phyloP scores from a whole-genome alignment of 148 eudicot genomes.

The Dianthus caryophyllus region DNA sequence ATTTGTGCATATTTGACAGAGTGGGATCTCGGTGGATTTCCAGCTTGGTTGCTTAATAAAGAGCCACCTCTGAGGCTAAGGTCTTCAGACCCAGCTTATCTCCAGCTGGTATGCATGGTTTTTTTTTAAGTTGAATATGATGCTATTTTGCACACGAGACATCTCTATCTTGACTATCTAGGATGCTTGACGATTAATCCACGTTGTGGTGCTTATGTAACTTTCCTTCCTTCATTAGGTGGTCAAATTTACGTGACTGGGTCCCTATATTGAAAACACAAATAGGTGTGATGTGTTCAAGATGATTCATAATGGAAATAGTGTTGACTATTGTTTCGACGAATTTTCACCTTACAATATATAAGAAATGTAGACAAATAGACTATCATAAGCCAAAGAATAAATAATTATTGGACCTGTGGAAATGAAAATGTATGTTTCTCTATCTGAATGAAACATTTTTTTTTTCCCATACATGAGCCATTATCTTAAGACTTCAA shows the following conservation, averaged over 20 bases:
- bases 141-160: not conserved
- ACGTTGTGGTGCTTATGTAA: not conserved
- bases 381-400: slow-evolving; percentile 1
- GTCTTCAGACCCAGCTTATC: slow-evolving; percentile 80
- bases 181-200: not conserved
- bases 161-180: not conserved
- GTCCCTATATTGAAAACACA: not conserved
- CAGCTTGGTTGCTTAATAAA: slow-evolving; percentile 83
- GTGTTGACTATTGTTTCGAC: too few species aligned
- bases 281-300: not conserved
- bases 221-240: not conserved
- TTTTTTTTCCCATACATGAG: not conserved
- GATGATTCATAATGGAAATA: too few species aligned
- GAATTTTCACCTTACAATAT: too few species aligned
- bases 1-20: slow-evolving; percentile 42
- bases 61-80: slow-evolving; percentile 74
- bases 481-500: too few species aligned
- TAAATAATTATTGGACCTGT: not conserved
- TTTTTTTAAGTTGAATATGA: not conserved
- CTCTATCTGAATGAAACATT: not conserved
- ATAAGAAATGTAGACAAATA: not conserved
- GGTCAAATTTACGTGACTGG: not conserved
- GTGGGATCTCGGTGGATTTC: slow-evolving; percentile 99
- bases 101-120: slow-evolving; percentile 48
- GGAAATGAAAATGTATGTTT: not conserved